Evolutionary conservation across 108 stramenopile species (phyloP).

Genomic region (Pseudonitzschia multistriata): DNA sequence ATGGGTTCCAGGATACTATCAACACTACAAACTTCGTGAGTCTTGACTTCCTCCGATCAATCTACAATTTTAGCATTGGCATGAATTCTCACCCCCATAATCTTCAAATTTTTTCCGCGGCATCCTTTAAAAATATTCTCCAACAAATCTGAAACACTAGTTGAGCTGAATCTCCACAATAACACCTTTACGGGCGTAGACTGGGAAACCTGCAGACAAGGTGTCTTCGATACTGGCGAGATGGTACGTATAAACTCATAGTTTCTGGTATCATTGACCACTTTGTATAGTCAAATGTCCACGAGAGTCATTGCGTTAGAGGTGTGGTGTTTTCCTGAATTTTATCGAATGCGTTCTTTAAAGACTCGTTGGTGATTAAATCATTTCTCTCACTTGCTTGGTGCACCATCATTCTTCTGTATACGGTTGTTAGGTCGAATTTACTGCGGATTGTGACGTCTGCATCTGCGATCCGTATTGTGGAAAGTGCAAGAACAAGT

Average conservation of each 20-base stretch:
- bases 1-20: constrained; percentile 29
- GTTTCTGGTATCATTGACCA: background rate
- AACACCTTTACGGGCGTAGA: background rate
- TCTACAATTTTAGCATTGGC: too few species aligned
- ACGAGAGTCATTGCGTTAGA: too few species aligned
- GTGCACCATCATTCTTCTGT: background rate
- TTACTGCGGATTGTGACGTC: constrained; percentile 44
- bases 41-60: too few species aligned
- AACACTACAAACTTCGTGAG: constrained; percentile 31
- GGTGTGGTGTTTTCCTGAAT: too few species aligned
- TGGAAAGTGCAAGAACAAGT: background rate
- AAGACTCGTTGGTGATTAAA: background rate
- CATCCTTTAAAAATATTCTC: too few species aligned
- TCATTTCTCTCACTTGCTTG: background rate
- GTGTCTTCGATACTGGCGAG: constrained; percentile 11
- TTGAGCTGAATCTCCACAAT: background rate
- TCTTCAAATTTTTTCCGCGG: too few species aligned
- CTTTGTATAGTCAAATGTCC: background rate
- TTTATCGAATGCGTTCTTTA: too few species aligned
- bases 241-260: background rate
- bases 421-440: constrained; percentile 34
- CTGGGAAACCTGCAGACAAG: background rate
- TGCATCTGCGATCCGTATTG: constrained; percentile 43
- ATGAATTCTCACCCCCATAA: constrained; percentile 17
- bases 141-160: background rate